Evolutionary conservation across 345 rosid genomes (phyloP).

Genomic region (Psidium guajava): DNA sequence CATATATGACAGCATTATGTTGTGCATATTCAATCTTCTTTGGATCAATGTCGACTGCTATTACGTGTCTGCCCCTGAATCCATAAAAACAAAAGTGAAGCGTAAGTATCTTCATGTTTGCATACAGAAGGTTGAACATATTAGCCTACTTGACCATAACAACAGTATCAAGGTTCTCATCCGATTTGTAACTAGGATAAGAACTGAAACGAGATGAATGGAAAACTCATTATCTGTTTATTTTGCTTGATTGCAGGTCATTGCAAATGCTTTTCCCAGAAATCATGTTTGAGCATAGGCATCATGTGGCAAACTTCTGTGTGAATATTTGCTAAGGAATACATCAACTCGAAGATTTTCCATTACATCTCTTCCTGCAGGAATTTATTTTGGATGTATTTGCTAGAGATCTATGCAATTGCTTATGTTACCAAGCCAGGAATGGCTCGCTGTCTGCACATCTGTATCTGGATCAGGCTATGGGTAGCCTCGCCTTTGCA

Average conservation of each 20-base stretch:
- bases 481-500: not conserved
- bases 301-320: not conserved
- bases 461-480: not conserved
- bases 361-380: not conserved
- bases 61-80: constrained; percentile 60
- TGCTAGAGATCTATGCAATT: not conserved
- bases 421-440: not conserved
- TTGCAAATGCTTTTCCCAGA: not conserved
- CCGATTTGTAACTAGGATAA: not conserved
- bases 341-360: not conserved
- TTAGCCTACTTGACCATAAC: not conserved
- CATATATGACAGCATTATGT: constrained; percentile 80
- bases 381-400: not conserved
- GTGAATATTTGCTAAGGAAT: not conserved
- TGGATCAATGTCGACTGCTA: constrained; percentile 76
- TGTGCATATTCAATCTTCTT: constrained; percentile 65
- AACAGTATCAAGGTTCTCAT: not conserved
- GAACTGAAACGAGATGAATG: not conserved
- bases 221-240: not conserved
- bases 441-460: not conserved
- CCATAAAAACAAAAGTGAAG: not conserved
- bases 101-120: not conserved
- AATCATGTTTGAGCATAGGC: not conserved
- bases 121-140: not conserved
- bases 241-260: not conserved